Base-by-base conservation (phyloP, 2,329 filamentous ascomycete species). In the Phoma sp. region DNA sequence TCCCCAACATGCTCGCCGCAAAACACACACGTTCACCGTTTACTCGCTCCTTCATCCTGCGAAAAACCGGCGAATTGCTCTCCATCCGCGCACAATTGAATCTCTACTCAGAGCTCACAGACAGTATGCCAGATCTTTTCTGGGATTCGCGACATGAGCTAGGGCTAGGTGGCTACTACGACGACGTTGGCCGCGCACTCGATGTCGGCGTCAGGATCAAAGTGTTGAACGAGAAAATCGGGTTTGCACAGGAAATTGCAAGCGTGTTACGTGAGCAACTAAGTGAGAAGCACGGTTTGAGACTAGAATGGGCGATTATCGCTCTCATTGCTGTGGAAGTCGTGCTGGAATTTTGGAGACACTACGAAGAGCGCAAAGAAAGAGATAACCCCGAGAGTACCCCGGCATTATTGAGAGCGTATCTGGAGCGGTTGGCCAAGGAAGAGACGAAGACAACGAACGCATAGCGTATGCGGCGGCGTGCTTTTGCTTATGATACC, bases 301-400 rank as follows among this genome's bases (percentile, higher is more conserved):
- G 91, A 51, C 81, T 99, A 10, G 95, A 98, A 78, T 94, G 91
- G 89, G 96, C 96, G 67, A 98, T 99, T 73, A 98, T 99, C 67
- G 81, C 91, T 2, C 83, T 99, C 50, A 99, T 99, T 71, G 87
- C 91, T 1, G 89, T 98, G 31, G 95, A 99, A 77, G 93, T 98
- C 13, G 81, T 88, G 10, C 95, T 98, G 73, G 94, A 96, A 76
- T 80, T 97, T 58, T 81, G 90, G 59, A 81, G 89, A 52, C 81
- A 93, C 43, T 88, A 87, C 75, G 84, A 87, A 61, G 90, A 92
- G 59, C 74, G 80, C 46, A 71, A 77, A 49, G 78, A 78, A 43
- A 71, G 71, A 36, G 70, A 76, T n/a, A 77, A 80, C 31, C 69
- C 73, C 7, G 74, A 72, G 27, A 76, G 75, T 38, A 78, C 74